Conservation (phyloP, 805 yeast genomes). For the Wickerhamomyces strasburgensis region DNA sequence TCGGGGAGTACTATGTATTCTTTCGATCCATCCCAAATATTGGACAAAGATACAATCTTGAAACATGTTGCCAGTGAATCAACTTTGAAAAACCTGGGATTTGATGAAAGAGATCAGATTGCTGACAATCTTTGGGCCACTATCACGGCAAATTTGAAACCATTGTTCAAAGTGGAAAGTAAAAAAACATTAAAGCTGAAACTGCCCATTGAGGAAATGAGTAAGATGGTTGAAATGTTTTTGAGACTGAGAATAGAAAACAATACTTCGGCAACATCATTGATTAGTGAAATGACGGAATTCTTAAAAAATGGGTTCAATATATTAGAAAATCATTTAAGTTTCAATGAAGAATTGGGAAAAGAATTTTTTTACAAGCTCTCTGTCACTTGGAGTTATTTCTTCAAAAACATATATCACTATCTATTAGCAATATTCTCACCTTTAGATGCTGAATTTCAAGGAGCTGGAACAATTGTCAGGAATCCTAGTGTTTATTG, state of each 20-base stretch:
- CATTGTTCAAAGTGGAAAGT: conserved; percentile 45
- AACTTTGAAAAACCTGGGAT: conserved; percentile 24
- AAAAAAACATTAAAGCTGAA: conserved; percentile 25
- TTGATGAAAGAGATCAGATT: conserved; percentile 33
- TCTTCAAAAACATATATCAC: conserved; percentile 49
- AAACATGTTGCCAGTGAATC: conserved; percentile 29
- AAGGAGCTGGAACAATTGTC: conserved; percentile 25
- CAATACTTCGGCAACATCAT: conserved; percentile 30
- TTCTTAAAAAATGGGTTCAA: conserved; percentile 41
- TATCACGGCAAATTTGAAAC: conserved; percentile 36
- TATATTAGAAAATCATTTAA: conserved; percentile 33
- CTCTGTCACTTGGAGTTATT: conserved; percentile 50
- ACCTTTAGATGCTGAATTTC: conserved; percentile 50
- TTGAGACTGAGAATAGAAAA: conserved; percentile 33
- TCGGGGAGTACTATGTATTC: conserved; percentile 33
- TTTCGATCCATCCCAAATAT: conserved; percentile 26
- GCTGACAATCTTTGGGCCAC: conserved; percentile 49
- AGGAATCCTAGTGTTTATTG: conserved; percentile 23
- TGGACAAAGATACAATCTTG: conserved; percentile 26
- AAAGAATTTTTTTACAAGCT: conserved; percentile 28
- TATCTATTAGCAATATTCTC: conserved; percentile 56
- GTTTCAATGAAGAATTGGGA: conserved; percentile 26
- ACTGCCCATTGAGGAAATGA: conserved; percentile 54
- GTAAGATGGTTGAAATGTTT: conserved; percentile 40
- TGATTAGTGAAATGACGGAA: conserved; percentile 42